phyloP scores from a whole-genome alignment of 2,329 filamentous ascomycete genomes.

The Tolypocladium tropicale region DNA sequence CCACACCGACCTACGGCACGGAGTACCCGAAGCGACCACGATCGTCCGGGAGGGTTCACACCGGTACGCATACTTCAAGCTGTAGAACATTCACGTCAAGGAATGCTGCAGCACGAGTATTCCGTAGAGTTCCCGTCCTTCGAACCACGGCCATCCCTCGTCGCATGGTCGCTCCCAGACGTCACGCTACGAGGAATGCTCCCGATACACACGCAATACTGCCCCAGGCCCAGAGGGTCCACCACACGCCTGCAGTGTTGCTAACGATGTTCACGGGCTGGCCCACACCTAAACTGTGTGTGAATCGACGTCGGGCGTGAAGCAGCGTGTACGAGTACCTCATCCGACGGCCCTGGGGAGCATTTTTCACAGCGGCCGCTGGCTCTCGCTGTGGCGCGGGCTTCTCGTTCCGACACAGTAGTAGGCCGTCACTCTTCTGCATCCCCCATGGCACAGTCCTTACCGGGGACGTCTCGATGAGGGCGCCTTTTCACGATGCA shows the following conservation, averaged over 20 bases:
- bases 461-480: not conserved
- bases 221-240: not conserved
- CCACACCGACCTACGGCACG: too few relatives aligned
- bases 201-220: not conserved
- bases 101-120: too few relatives aligned
- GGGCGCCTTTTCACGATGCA: not conserved
- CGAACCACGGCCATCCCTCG: not conserved
- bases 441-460: not conserved
- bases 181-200: too few relatives aligned
- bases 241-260: not conserved
- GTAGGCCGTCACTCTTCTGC: not conserved
- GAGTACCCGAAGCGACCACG: too few relatives aligned
- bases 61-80: too few relatives aligned
- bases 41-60: too few relatives aligned
- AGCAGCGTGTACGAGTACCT: not conserved
- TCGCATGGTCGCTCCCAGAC: too few relatives aligned
- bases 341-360: not conserved
- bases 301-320: not conserved
- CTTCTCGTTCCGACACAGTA: not conserved
- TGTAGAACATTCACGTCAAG: too few relatives aligned
- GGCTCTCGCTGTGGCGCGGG: not conserved
- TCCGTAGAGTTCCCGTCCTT: too few relatives aligned
- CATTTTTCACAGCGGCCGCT: too few relatives aligned
- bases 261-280: not conserved
- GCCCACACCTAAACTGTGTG: not conserved